Conservation (phyloP, 139 green algal genomes). For the Nannochloris sp. region DNA sequence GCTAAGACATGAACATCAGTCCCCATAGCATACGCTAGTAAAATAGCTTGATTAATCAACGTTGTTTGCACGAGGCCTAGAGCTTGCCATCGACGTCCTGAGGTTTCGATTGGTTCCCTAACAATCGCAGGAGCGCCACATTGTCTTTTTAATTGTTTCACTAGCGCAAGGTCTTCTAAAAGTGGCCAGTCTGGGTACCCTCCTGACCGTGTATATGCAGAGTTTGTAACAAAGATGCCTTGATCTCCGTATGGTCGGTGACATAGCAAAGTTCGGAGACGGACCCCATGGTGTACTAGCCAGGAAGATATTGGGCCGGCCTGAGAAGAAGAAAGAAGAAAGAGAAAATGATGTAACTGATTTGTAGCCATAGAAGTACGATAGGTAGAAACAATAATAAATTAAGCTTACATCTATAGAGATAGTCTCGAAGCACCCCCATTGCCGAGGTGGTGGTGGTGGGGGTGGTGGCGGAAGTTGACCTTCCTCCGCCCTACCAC, state of each 20-base stretch:
- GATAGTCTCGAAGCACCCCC: constrained; percentile 59
- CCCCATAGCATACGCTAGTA: constrained; percentile 9
- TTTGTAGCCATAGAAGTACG: not conserved
- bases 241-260: constrained; percentile 62
- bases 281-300: constrained; percentile 23
- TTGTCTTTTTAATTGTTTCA: constrained; percentile 27
- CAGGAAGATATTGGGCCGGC: not conserved
- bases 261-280: constrained; percentile 31
- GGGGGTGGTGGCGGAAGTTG: too few relatives aligned
- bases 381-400: not conserved
- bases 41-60: constrained; percentile 11
- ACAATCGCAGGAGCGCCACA: constrained; percentile 33
- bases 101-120: constrained; percentile 24
- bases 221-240: constrained; percentile 41
- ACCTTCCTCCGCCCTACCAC: not conserved
- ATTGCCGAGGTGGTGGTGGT: too few relatives aligned
- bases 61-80: constrained; percentile 39
- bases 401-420: constrained; percentile 17
- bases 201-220: constrained; percentile 11
- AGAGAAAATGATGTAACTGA: not conserved
- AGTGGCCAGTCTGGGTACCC: constrained; percentile 43
- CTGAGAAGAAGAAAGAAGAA: not conserved
- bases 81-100: constrained; percentile 34
- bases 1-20: not conserved
- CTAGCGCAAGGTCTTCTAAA: constrained; percentile 64